These are phyloP conservation scores for Cladophialophora immunda DNA, from an alignment of 2,329 filamentous ascomycete species.

Conservation along the genomic window DNA sequence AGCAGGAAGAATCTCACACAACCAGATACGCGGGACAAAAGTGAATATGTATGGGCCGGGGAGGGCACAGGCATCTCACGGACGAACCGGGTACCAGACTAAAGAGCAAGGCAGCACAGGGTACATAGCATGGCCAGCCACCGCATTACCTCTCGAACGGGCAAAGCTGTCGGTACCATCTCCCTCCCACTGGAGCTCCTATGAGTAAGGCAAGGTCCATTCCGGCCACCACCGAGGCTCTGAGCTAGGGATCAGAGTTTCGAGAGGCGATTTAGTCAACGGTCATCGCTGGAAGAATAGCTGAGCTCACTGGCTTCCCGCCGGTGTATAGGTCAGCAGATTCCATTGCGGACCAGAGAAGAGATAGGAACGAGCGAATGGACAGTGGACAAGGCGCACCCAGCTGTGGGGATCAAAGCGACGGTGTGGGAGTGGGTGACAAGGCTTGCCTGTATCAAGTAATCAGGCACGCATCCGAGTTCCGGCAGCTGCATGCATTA, in stretches of 20 bases:
- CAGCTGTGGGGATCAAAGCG: background rate
- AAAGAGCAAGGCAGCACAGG: constrained; percentile 3
- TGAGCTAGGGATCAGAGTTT: background rate
- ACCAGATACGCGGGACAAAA: background rate
- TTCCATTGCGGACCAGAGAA: background rate
- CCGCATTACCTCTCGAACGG: background rate
- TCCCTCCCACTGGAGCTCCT: constrained; percentile 2
- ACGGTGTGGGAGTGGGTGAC: background rate
- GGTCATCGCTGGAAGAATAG: background rate
- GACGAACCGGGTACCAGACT: background rate
- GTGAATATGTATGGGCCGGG: background rate
- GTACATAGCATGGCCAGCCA: constrained; percentile 3
- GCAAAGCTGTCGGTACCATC: background rate
- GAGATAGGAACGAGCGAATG: constrained; percentile 14
- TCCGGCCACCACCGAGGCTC: background rate
- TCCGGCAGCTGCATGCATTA: background rate
- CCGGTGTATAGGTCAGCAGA: constrained; percentile 1
- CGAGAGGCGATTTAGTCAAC: background rate
- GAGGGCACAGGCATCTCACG: background rate
- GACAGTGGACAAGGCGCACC: background rate
- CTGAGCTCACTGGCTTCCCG: constrained; percentile 2
- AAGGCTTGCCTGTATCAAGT: constrained; percentile 16
- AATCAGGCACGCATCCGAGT: constrained; percentile 24
- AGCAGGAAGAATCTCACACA: background rate
- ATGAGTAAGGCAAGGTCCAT: constrained; percentile 17